Evolutionary conservation across 805 yeast genomes (phyloP), one percentile per base, ranked within the genome.

Genomic region (Teunomyces gatunensis): DNA sequence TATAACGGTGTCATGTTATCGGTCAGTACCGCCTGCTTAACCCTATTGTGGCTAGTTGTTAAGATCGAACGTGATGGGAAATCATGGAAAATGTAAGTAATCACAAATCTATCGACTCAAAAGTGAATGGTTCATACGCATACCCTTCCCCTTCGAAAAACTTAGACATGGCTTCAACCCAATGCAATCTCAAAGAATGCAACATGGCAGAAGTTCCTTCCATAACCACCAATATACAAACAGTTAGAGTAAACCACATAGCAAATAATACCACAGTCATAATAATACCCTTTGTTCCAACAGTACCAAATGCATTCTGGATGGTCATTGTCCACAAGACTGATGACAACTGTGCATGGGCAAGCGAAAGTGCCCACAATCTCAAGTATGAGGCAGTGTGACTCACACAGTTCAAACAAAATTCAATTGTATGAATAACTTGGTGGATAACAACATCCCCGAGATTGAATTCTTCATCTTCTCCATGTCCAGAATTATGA

Each of bases 121-220:
- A 90, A 3, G 85, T 79, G 63, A 89, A 94, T n/a, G 99, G 98
- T 54, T 80, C 84, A 64, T 88, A 94, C 5, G 91, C 82, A 55
- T 82, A 76, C 51, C 99, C 99, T 67, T 92, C 98, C 65, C 99
- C 99, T 63, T 87, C 94, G 61, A 91, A 94, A 72, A 86, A 95
- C 74, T 94, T 94, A 52, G 97, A 89, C 99, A 94, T 94, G 23
- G 97, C 85, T 73, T 94, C 99, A 53, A 94, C 99, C 99, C 99
- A 94, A 67, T 94, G 99, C 63, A 94, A 79, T 77, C 99, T 88
- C 63, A 94, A 79, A n/a, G 97, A 87, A 70, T 94, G 99, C 63
- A 94, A 79, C 99, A 94, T 94, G 30, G 99, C 99, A 21, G 97
- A 89, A 0, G 99, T 94, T 49, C 99, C 99, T 70, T 94, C 99